A percentile compares a stretch with the other conserved stretches of the same genome.
phyloP scores from a whole-genome alignment of 2,329 filamentous ascomycete genomes.

The Endoconidiophora laricicola region DNA sequence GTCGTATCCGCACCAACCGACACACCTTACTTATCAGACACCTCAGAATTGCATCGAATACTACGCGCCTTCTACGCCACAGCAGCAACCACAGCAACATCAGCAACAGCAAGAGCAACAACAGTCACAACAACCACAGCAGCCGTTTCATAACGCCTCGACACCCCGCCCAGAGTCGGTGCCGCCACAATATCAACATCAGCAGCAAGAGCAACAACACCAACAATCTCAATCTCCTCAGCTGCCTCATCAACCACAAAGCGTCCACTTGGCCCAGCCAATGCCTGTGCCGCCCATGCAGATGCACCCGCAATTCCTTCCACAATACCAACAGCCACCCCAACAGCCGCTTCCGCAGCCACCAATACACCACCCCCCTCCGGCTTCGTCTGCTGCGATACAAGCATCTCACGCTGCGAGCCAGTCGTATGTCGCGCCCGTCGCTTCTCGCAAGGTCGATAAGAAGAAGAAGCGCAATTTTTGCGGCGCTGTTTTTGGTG shows the following conservation, averaged over 20 bases:
- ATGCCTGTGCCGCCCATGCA: too few relatives aligned
- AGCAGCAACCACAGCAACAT: neutral
- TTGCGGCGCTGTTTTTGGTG: slow-evolving; percentile 22
- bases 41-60: too few relatives aligned
- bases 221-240: slow-evolving; percentile 16
- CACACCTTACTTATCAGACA: too few relatives aligned
- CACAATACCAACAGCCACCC: neutral
- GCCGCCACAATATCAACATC: slow-evolving; percentile 1
- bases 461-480: slow-evolving; percentile 21
- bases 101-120: neutral
- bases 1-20: too few relatives aligned
- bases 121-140: slow-evolving; percentile 1
- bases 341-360: neutral
- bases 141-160: neutral
- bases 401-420: too few relatives aligned
- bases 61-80: neutral
- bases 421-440: too few relatives aligned
- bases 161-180: neutral
- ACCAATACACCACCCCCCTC: neutral
- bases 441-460: too few relatives aligned
- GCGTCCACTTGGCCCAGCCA: too few relatives aligned
- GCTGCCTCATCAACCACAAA: slow-evolving; percentile 8
- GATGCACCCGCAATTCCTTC: too few relatives aligned
- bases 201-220: slow-evolving; percentile 1
- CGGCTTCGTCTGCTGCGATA: too few relatives aligned